Conservation (phyloP, 495 filamentous ascomycete genomes). For the Rhizodiscina lignyota region DNA sequence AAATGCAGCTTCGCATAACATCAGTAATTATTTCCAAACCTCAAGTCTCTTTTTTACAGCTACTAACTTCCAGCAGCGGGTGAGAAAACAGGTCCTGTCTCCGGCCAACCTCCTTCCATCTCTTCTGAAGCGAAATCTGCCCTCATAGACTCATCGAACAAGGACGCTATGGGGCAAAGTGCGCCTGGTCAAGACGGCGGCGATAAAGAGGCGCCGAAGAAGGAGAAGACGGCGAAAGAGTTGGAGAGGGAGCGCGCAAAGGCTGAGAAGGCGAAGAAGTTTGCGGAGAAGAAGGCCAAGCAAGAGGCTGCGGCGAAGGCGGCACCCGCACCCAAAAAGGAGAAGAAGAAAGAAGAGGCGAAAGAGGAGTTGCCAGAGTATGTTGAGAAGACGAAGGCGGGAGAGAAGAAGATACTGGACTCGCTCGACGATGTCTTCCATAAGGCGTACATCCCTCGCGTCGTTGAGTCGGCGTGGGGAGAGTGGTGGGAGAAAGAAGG, state of each 20-base stretch:
- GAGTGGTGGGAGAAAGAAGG: constrained; percentile 47
- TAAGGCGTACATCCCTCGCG: constrained; percentile 40
- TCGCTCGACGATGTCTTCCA: constrained; percentile 20
- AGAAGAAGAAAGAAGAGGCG: constrained; percentile 31
- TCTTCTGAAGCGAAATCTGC: constrained; percentile 12
- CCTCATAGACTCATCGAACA: constrained; percentile 14
- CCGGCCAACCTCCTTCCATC: constrained; percentile 9
- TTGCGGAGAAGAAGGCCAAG: constrained; percentile 41
- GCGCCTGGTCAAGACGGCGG: constrained; percentile 21
- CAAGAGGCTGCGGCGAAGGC: constrained; percentile 22
- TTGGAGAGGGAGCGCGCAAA: constrained; percentile 41
- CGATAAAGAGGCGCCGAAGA: constrained; percentile 18
- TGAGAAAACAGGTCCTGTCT: constrained; percentile 15
- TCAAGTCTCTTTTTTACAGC: neutral
- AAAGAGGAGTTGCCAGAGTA: constrained; percentile 20
- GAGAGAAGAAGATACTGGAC: constrained; percentile 26
- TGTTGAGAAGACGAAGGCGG: constrained; percentile 21
- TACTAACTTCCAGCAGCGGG: constrained; percentile 7
- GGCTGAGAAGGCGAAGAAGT: constrained; percentile 43
- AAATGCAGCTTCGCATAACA: constrained; percentile 15
- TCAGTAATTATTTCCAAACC: constrained; percentile 1
- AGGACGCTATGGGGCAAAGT: constrained; percentile 21
- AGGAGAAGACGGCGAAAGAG: constrained; percentile 25
- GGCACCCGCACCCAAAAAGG: constrained; percentile 31
- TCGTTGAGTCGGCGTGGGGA: constrained; percentile 37